Evolutionary conservation across 176 grass and related monocot species (phyloP), one percentile per base, ranked within the genome.

Genomic region (Oryza rufipogon): DNA sequence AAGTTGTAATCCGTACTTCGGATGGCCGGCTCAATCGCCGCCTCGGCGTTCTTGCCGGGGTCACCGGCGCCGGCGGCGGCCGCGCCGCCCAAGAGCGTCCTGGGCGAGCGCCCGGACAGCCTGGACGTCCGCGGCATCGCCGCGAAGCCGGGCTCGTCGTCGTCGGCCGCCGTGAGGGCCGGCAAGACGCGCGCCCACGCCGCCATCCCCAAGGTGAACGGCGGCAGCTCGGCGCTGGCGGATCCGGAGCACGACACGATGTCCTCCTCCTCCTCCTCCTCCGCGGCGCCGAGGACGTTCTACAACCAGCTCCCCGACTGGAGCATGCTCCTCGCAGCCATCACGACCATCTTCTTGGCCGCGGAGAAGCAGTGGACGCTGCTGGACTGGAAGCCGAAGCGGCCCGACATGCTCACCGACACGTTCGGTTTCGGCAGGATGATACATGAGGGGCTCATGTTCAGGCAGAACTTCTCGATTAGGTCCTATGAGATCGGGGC

Each of bases 401-500:
- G 90, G 11, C 93, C 93, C 1, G 97, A 99, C 73, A 99, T 99
- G 97, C 91, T 99, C 75, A 47, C 76, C 16, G 97, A 99, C 73
- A 91, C 90, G 2, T 92, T 99, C 64, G 84, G 89, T 9, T 91
- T 96, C 47, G 96, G 96, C 26, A 87, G 80, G 68, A 91, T 99
- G 39, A 75, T 96, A 36, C 87, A 92, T 52, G 93, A 96, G 25
- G 93, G 97, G 0, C 33, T 94, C 61, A 89, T 96, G 60, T 99
- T 99, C 74, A 92, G 90, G 78, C 93, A 99, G 76, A 94, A 99
- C 71, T 96, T 99, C 78, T 88, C 90, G 26, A 96, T 99, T 54
- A 73, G 97, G 72, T 99, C 97, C 3, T 99, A 99, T 80, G 97
- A 99, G 84, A 96, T 99, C 48, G 97, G 97, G 13, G 97, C 93